Evolutionary conservation across 164 flowering plant genomes (phyloP).

Genomic region (Saururus chinensis): DNA sequence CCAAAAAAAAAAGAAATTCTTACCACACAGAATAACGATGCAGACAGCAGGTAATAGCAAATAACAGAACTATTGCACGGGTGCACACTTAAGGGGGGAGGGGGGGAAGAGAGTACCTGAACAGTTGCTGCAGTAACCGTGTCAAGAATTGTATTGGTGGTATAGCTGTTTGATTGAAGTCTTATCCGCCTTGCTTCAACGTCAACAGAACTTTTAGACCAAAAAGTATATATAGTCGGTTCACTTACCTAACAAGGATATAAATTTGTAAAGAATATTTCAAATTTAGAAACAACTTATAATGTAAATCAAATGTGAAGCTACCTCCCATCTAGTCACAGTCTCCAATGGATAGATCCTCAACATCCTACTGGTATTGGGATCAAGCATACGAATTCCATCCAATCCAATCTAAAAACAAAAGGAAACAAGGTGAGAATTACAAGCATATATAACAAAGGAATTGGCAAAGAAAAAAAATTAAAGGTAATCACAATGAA

Average conservation of each 20-base stretch:
- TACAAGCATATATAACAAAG: too few species aligned
- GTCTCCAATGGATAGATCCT: slow-evolving; percentile 91
- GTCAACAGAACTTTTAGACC: slow-evolving; percentile 94
- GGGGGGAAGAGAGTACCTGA: slow-evolving; percentile 39
- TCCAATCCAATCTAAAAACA: slow-evolving; percentile 77
- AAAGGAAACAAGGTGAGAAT: background rate
- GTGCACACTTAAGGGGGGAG: background rate
- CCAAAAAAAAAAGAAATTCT: background rate
- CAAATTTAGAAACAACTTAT: background rate
- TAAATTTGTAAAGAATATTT: background rate
- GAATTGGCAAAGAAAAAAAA: background rate
- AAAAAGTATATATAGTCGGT: slow-evolving; percentile 67
- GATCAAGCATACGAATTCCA: slow-evolving; percentile 97
- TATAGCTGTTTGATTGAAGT: slow-evolving; percentile 84
- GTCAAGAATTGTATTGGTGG: slow-evolving; percentile 80
- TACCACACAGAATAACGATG: background rate
- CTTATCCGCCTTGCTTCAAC: slow-evolving; percentile 89
- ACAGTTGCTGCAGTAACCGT: slow-evolving; percentile 88
- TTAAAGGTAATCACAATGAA: too few species aligned
- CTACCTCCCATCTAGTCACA: slow-evolving; percentile 85
- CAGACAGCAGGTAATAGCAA: too few species aligned
- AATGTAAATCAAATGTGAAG: background rate
- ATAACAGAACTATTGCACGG: too few species aligned
- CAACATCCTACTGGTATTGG: slow-evolving; percentile 56
- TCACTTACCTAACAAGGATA: slow-evolving; percentile 42